Evolutionary conservation across 257 asterid species (phyloP).

Genomic region (Rehmannia glutinosa): DNA sequence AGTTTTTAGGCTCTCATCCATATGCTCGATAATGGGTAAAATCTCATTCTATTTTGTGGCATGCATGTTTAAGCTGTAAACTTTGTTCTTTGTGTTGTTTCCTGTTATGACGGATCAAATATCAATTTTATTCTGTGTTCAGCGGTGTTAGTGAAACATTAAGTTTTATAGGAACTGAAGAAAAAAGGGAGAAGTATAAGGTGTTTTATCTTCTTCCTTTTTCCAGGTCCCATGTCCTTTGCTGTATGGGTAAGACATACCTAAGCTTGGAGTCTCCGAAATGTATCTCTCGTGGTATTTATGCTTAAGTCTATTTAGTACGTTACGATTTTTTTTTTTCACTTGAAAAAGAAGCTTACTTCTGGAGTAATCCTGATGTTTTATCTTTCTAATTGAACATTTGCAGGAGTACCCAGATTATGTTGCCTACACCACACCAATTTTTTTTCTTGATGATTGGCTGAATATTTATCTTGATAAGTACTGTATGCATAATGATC

Average conservation of each 20-base stretch:
- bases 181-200: slow-evolving; percentile 18
- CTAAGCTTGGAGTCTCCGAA: slow-evolving; percentile 11
- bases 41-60: not conserved
- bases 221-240: slow-evolving; percentile 27
- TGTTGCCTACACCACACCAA: slow-evolving; percentile 69
- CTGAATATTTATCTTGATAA: slow-evolving; percentile 86
- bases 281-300: slow-evolving; percentile 20
- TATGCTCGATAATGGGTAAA: not conserved
- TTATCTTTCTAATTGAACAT: slow-evolving; percentile 13
- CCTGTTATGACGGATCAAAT: slow-evolving; percentile 1
- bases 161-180: slow-evolving; percentile 7
- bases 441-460: slow-evolving; percentile 87
- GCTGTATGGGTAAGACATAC: slow-evolving; percentile 19
- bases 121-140: not conserved
- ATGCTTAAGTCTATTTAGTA: slow-evolving; percentile 2
- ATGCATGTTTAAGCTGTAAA: not conserved
- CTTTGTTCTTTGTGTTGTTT: not conserved
- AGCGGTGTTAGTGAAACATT: not conserved
- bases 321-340: not conserved
- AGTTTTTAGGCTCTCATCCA: not conserved
- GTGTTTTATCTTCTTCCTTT: slow-evolving; percentile 12
- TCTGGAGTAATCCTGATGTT: not conserved
- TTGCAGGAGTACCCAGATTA: slow-evolving; percentile 91
- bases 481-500: slow-evolving; percentile 68
- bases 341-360: not conserved